Base-by-base conservation (phyloP, 805 yeast species). In the Kodamaea hsintzibuensis region DNA sequence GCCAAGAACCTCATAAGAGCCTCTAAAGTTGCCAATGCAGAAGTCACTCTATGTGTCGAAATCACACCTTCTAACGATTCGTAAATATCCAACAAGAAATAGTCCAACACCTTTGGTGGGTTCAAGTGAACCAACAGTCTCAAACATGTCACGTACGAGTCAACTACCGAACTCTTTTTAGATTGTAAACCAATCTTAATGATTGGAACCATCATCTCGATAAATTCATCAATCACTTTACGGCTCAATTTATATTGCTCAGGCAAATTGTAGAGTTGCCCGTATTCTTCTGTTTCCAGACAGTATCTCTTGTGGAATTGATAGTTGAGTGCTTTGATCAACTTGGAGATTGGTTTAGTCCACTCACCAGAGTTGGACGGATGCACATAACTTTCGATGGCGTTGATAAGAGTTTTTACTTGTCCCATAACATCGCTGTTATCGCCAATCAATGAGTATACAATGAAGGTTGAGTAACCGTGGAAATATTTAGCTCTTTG, bases 331-430 rank as follows among this genome's bases (percentile, higher is more conserved):
- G 83, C 80, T 56, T 80, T 78, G n/a, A 88, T 73, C 25, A 89
- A 79, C 54, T 82, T 82, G 0, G 96, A 79, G 30, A 93, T 81
- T 3, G 85, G 73, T 25, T 79, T 69, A 0, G 96, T 81, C 98
- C 98, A 92, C n/a, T 80, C 79, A 0, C 97, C 98, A n/a, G 78
- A 69, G 66, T 92, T 92, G 0, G 98, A 91, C 6, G 99, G 99
- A 67, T 95, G 98, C 2, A 85, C 85, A 69, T 86, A 89, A 16
- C 97, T 89, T 57, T 82, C 86, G 5, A 91, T 74, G 0, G 96
- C 83, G 51, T 84, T 83, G n/a, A 88, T 60, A 25, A 89, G 72
- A 0, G 83, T 77, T 18, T 74, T 73, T 4, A 92, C 62, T 48
- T 79, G 73, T 14, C 76, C 81, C 59, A 86, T 65, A 18, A 85